A percentile compares a stretch with the other conserved stretches of the same genome.
Evolutionary conservation across 441 rosid species (phyloP).

Genomic region (Populus hybrid): DNA sequence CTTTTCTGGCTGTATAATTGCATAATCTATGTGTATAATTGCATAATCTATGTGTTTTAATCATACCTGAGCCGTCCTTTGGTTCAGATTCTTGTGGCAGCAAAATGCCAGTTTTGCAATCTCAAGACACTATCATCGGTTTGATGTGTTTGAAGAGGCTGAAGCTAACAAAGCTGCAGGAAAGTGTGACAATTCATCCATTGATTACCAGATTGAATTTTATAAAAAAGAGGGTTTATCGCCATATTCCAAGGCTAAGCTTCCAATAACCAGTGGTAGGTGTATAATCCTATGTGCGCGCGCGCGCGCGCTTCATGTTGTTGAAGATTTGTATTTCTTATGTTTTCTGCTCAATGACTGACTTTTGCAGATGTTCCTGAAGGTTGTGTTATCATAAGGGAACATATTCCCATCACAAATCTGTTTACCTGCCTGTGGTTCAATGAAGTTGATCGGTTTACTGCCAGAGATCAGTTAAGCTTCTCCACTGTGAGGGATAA

Average conservation of each 20-base stretch:
- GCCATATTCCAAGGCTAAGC: conserved; percentile 71
- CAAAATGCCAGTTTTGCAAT: conserved; percentile 71
- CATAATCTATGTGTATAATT: neutral
- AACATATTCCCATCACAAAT: conserved; percentile 71
- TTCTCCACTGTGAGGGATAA: conserved; percentile 79
- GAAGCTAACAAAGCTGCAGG: conserved; percentile 91
- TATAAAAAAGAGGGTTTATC: conserved; percentile 76
- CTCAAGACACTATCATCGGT: conserved; percentile 77
- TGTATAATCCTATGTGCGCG: neutral
- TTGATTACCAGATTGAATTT: conserved; percentile 74
- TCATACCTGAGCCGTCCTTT: neutral
- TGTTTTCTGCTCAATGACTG: conserved; percentile 14
- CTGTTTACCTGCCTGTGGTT: conserved; percentile 85
- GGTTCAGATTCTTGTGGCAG: conserved; percentile 72
- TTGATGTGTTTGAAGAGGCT: conserved; percentile 82
- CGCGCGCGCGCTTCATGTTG: too few species aligned
- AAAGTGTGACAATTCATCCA: conserved; percentile 71
- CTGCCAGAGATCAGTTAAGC: conserved; percentile 86
- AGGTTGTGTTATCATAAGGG: conserved; percentile 79
- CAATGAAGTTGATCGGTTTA: conserved; percentile 88
- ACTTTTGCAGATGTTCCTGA: conserved; percentile 80
- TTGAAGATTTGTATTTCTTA: neutral
- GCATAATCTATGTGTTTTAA: neutral
- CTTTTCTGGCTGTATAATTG: neutral
- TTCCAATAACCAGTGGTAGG: conserved; percentile 84